These are phyloP conservation scores for Lentinula sp. DNA, from an alignment of 768 basidiomycete species.

Conservation along the genomic window DNA sequence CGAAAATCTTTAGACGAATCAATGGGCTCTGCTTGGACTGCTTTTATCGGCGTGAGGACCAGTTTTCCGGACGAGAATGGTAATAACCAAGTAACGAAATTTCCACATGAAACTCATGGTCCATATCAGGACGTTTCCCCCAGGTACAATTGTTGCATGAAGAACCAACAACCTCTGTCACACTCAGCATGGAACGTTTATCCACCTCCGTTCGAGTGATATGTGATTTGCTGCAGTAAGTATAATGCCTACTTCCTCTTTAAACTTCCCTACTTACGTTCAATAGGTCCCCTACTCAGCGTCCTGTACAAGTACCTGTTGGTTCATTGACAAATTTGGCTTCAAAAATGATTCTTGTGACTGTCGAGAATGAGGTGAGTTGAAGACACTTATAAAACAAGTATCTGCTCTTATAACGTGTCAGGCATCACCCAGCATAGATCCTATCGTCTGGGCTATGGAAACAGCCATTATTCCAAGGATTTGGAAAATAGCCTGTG, in stretches of 20 bases:
- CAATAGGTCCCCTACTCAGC: conserved; percentile 43
- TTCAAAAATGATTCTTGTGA: conserved; percentile 42
- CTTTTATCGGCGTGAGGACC: conserved; percentile 51
- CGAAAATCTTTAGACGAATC: conserved; percentile 70
- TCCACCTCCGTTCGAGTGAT: conserved; percentile 47
- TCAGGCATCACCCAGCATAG: conserved; percentile 44
- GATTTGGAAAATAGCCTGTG: conserved; percentile 49
- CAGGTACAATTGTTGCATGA: conserved; percentile 12
- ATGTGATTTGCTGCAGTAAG: conserved; percentile 49
- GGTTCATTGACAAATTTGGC: conserved; percentile 53
- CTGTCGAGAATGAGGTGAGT: conserved; percentile 38
- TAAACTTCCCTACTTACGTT: conserved; percentile 7
- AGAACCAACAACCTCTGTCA: conserved; percentile 44
- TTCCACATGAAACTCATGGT: background rate
- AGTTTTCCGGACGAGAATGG: conserved; percentile 49
- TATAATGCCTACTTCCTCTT: background rate
- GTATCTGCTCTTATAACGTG: background rate
- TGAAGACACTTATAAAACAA: background rate
- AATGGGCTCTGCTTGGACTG: conserved; percentile 57
- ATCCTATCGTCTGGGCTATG: conserved; percentile 44
- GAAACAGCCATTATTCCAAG: conserved; percentile 47
- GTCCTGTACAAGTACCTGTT: conserved; percentile 67
- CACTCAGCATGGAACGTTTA: conserved; percentile 58
- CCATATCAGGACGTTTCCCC: background rate
- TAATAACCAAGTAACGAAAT: conserved; percentile 4